Conservation (phyloP, 768 basidiomycete genomes). For the Epithele typhae region DNA sequence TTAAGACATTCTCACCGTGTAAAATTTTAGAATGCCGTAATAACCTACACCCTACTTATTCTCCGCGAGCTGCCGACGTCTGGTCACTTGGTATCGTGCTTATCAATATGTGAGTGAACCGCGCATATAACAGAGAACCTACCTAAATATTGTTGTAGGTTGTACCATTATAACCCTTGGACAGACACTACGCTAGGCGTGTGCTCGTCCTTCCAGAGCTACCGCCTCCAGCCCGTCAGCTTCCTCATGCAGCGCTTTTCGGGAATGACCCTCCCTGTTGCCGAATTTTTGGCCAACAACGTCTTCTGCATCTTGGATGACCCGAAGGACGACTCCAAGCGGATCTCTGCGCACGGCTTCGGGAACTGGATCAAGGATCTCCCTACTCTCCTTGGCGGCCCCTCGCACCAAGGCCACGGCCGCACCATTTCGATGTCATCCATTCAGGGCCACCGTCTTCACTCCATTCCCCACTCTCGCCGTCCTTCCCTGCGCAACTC, state of each 20-base stretch:
- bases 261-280: conserved; percentile 84
- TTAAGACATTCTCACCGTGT: conserved; percentile 12
- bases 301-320: conserved; percentile 81
- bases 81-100: conserved; percentile 99
- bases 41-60: conserved; percentile 92
- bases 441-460: conserved; percentile 58
- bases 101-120: conserved; percentile 81
- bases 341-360: conserved; percentile 79
- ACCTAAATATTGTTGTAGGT: conserved; percentile 39
- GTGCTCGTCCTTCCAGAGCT: conserved; percentile 78
- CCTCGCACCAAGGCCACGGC: conserved; percentile 35
- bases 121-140: conserved; percentile 8
- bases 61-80: conserved; percentile 92
- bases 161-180: conserved; percentile 99
- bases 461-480: conserved; percentile 60
- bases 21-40: conserved; percentile 87
- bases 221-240: conserved; percentile 68
- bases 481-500: conserved; percentile 69
- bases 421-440: conserved; percentile 60
- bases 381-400: conserved; percentile 61
- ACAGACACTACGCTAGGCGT: conserved; percentile 84
- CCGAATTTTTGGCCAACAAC: conserved; percentile 77
- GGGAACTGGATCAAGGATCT: conserved; percentile 82
- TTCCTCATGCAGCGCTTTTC: conserved; percentile 91
- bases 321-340: conserved; percentile 52